These are phyloP conservation scores for Dicorynia guianensis DNA, from an alignment of 306 rosid genomes.

Conservation along the genomic window DNA sequence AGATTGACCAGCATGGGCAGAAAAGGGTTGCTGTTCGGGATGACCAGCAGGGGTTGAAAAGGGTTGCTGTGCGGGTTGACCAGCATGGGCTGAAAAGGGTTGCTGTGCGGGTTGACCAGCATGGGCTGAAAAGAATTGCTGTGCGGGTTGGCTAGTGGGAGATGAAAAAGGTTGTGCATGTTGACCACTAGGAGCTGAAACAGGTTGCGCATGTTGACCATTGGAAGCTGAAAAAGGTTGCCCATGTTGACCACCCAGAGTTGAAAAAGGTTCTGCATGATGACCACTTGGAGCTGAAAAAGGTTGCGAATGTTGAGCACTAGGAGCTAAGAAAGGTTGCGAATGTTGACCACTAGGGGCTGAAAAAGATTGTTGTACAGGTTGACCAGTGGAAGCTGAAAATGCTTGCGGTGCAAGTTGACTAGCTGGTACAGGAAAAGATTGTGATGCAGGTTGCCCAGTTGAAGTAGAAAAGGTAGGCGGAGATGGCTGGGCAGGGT, in stretches of 20 bases:
- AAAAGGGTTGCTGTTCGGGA: constrained; percentile 41
- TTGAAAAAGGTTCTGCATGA: constrained; percentile 39
- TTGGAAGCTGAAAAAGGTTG: constrained; percentile 40
- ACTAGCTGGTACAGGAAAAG: constrained; percentile 24
- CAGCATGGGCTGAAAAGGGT: constrained; percentile 54
- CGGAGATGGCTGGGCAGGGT: constrained; percentile 52
- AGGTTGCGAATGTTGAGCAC: constrained; percentile 24
- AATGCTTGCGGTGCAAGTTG: constrained; percentile 26
- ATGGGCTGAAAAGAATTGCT: constrained; percentile 42
- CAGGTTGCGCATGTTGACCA: constrained; percentile 28
- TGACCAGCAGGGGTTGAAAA: too few relatives aligned
- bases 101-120: constrained; percentile 47
- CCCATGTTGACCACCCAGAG: constrained; percentile 42
- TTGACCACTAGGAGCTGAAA: constrained; percentile 2
- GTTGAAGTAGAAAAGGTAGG: constrained; percentile 36
- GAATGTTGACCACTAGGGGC: constrained; percentile 33
- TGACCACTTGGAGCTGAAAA: constrained; percentile 52
- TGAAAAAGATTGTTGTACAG: constrained; percentile 39
- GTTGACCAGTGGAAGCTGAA: constrained; percentile 19
- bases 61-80: constrained; percentile 66
- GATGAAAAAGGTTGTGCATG: constrained; percentile 46
- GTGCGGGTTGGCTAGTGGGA: constrained; percentile 56
- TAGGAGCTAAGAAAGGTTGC: constrained; percentile 34
- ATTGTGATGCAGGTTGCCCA: constrained; percentile 29
- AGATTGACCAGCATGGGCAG: constrained; percentile 42